Conservation (phyloP, 768 basidiomycete genomes). For the Termitomyces sp. region DNA sequence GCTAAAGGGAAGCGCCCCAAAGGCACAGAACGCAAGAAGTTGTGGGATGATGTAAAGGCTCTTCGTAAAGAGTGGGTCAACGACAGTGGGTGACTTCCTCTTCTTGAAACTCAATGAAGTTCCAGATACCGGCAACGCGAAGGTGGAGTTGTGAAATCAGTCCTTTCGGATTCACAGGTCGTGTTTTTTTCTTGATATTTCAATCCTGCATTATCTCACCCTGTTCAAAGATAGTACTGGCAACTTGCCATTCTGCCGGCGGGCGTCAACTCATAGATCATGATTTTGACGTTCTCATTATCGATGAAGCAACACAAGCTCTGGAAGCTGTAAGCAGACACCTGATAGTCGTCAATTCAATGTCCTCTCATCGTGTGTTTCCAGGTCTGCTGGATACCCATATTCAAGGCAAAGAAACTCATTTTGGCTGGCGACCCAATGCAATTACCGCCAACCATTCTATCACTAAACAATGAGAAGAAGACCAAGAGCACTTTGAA, state of each 20-base stretch:
- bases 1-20: constrained; percentile 66
- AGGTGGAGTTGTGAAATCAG: constrained; percentile 74
- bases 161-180: constrained; percentile 76
- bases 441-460: constrained; percentile 91
- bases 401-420: constrained; percentile 86
- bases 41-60: constrained; percentile 84
- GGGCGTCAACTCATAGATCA: constrained; percentile 72
- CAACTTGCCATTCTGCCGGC: constrained; percentile 94
- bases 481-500: neutral
- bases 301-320: constrained; percentile 98
- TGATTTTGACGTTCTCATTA: constrained; percentile 88
- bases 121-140: constrained; percentile 84
- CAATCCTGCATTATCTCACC: neutral
- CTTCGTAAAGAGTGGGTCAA: constrained; percentile 80
- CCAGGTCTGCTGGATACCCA: constrained; percentile 92
- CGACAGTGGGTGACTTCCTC: neutral
- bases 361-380: neutral
- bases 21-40: constrained; percentile 69
- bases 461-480: constrained; percentile 51
- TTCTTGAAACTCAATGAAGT: neutral
- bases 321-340: constrained; percentile 70
- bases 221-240: constrained; percentile 63
- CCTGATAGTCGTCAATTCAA: neutral
- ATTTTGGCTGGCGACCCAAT: constrained; percentile 93
- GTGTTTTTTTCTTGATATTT: constrained; percentile 1